These are phyloP conservation scores for Sungouiozyma ichnusensis DNA, from an alignment of 805 yeast species.

Conservation along the genomic window DNA sequence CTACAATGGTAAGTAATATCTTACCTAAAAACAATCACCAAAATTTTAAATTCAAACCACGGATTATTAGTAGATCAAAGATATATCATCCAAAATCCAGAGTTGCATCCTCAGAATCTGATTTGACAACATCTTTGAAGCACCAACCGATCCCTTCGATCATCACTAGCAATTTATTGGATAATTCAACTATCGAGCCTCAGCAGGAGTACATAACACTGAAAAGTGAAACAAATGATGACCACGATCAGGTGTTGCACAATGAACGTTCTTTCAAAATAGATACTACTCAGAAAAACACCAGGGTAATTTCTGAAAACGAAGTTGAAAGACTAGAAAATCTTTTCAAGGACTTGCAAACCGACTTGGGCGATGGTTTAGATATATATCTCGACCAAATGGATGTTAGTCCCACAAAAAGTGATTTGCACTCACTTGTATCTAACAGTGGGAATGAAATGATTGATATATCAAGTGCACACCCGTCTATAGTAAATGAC, in stretches of 20 bases:
- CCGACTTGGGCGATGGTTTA: background rate
- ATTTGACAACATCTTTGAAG: background rate
- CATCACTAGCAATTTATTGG: background rate
- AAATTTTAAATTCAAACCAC: conserved; percentile 21
- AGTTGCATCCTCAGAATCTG: background rate
- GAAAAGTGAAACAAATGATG: too few relatives aligned
- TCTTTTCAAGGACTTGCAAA: background rate
- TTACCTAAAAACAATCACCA: background rate
- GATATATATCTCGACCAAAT: background rate
- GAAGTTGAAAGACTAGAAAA: background rate
- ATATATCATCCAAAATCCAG: conserved; percentile 5
- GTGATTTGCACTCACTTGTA: too few relatives aligned
- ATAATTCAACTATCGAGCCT: background rate
- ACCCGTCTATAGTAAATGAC: too few relatives aligned
- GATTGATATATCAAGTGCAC: too few relatives aligned
- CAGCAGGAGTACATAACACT: too few relatives aligned
- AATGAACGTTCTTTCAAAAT: too few relatives aligned
- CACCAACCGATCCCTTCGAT: background rate
- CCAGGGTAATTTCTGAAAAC: background rate
- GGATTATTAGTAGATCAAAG: conserved; percentile 9
- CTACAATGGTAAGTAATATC: conserved; percentile 10
- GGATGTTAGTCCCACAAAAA: background rate
- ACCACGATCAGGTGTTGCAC: too few relatives aligned
- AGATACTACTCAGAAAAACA: too few relatives aligned
- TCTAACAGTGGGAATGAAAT: too few relatives aligned